phyloP scores from a whole-genome alignment of 345 rosid genomes.

The Hirschfeldia incana region DNA sequence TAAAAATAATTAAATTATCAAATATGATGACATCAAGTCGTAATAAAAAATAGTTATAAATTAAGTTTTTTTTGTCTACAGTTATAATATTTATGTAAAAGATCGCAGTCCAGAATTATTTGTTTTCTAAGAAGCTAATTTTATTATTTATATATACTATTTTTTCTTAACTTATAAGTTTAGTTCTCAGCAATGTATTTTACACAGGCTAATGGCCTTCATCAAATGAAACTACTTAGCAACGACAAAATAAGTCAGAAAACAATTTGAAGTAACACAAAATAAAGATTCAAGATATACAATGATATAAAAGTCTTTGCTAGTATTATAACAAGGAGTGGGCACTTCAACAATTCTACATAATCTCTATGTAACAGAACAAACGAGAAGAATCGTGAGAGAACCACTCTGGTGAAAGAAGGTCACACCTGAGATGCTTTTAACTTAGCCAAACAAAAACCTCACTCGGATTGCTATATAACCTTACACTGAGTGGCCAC shows the following conservation, averaged over 20 bases:
- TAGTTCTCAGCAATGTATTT: not conserved
- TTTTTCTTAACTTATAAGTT: not conserved
- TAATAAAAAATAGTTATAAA: too few species aligned
- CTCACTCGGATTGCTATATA: conserved; percentile 16
- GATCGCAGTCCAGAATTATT: too few species aligned
- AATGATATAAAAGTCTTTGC: conserved; percentile 2
- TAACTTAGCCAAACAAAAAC: conserved; percentile 17
- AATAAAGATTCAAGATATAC: conserved; percentile 14
- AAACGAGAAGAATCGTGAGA: conserved; percentile 12
- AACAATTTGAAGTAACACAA: not conserved
- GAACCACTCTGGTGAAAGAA: conserved; percentile 3
- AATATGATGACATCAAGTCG: too few species aligned
- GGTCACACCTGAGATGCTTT: not conserved
- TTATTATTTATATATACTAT: too few species aligned
- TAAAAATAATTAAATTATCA: too few species aligned
- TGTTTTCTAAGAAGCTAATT: too few species aligned
- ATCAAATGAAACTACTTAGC: not conserved
- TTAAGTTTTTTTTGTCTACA: too few species aligned
- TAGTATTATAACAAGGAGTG: conserved; percentile 2
- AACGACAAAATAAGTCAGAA: not conserved
- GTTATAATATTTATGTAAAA: too few species aligned
- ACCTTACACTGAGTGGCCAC: conserved; percentile 11
- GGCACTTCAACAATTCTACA: conserved; percentile 29
- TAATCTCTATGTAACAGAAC: conserved; percentile 18
- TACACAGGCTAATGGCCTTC: not conserved